Evolutionary conservation across 106 monocot genomes (phyloP), one percentile per base, ranked within the genome.

Genomic region (Iris macrosiphon): DNA sequence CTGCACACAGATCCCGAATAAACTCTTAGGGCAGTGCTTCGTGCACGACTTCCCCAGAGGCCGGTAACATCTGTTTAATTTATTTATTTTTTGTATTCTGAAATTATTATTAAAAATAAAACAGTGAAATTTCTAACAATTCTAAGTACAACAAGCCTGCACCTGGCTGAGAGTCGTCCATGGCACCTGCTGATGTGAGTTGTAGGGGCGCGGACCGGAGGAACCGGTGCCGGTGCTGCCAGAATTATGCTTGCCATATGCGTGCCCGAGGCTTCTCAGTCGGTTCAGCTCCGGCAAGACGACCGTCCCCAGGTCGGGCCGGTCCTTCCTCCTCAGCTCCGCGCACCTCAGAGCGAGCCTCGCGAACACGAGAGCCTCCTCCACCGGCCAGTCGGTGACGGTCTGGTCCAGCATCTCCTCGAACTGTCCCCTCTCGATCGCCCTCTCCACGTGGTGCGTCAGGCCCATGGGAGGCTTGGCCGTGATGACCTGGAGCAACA

Each of bases 401-500:
- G 55, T 9, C 15, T 34, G 65, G 45, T 65, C 65, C n/a, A 65
- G 54, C 13, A 65, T 21, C 14, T 55, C 30, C 7, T 25, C 45
- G 17, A 92, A 83, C 4, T 54, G 63, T 2, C 86, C 86, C 41
- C 39, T 79, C 14, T 92, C 91, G 16, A 92, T 82, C 6, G 87
- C 64, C 38, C 63, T 66, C 59, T 86, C 79, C 0, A 92, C 82
- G 21, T 79, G 76, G 71, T 92, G 82, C 0, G 86, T 76, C 6
- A 93, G 64, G 0, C 86, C 86, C 92, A 92, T 92, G 3, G 92
- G 86, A 9, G 79, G 63, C 61, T 68, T 86, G 26, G 86, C 92
- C 0, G 92, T 92, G 64, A 87, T 74, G 47, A 92, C 79, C 65
- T 64, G 92, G 9, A 92, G 82, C 4, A 92, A 65, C 70, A 92